Evolutionary conservation across 345 rosid species (phyloP).

Genomic region (Theobroma cacao): DNA sequence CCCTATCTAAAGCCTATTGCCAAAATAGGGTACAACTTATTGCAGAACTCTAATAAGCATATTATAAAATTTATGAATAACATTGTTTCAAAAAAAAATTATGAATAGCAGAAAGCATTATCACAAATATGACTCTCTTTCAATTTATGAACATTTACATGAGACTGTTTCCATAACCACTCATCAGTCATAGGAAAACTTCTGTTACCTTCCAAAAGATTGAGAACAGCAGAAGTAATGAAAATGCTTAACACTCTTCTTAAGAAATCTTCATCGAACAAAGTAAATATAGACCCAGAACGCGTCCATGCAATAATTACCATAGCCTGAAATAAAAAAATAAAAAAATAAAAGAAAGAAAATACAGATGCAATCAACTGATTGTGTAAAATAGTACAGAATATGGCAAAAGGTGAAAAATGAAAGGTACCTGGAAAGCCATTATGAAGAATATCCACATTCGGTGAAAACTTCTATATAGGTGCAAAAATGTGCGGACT

Average conservation of each 20-base stretch:
- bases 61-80: not conserved
- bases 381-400: constrained; percentile 11
- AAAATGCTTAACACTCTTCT: constrained; percentile 71
- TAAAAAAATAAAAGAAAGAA: constrained; percentile 17
- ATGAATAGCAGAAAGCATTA: not conserved
- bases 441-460: constrained; percentile 91
- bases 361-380: constrained; percentile 13
- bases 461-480: constrained; percentile 88
- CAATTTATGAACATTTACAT: not conserved
- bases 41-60: constrained; percentile 1
- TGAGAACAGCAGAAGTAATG: constrained; percentile 84
- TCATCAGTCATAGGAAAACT: not conserved
- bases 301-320: constrained; percentile 74
- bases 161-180: constrained; percentile 1
- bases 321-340: constrained; percentile 61
- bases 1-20: not conserved
- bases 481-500: constrained; percentile 93
- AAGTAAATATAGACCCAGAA: constrained; percentile 58
- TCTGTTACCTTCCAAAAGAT: constrained; percentile 69
- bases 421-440: constrained; percentile 72
- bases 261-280: constrained; percentile 63
- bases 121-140: not conserved
- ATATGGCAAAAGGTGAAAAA: constrained; percentile 1
- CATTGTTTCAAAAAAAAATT: not conserved
- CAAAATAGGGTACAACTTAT: constrained; percentile 4